Percentiles rank a stretch among this genome's conserved stretches.
Evolutionary conservation across 2,329 filamentous ascomycete species (phyloP).

Genomic region (Claviceps maximensis): DNA sequence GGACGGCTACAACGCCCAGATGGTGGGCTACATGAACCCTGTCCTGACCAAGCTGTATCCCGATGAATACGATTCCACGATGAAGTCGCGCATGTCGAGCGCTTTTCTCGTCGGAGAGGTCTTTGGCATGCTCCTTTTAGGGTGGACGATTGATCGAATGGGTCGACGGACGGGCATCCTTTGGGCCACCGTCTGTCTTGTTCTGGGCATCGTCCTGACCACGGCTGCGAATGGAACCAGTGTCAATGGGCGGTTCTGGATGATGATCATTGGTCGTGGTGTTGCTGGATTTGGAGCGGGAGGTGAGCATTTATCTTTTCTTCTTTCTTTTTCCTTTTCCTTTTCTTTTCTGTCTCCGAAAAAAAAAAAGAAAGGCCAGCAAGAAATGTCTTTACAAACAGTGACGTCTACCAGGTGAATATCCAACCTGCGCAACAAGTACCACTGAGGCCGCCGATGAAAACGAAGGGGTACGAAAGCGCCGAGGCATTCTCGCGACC

Average conservation of each 20-base stretch:
- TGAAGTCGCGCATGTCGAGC: slow-evolving; percentile 27
- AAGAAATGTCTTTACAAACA: not conserved
- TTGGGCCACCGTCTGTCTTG: slow-evolving; percentile 30
- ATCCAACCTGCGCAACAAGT: slow-evolving; percentile 16
- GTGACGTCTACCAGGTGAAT: slow-evolving; percentile 12
- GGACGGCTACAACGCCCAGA: slow-evolving; percentile 22
- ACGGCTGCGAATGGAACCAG: slow-evolving; percentile 29
- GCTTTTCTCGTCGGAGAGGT: slow-evolving; percentile 27
- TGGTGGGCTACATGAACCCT: slow-evolving; percentile 21
- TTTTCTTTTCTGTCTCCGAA: not conserved
- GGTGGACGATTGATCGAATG: slow-evolving; percentile 30
- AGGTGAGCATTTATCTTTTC: slow-evolving; percentile 12
- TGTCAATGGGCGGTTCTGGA: slow-evolving; percentile 34
- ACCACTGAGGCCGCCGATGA: slow-evolving; percentile 18
- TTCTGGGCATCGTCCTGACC: slow-evolving; percentile 30
- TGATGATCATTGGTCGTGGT: slow-evolving; percentile 34
- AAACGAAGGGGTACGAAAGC: slow-evolving; percentile 12
- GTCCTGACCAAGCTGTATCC: slow-evolving; percentile 19
- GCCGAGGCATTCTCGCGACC: slow-evolving; percentile 18
- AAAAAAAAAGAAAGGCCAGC: not conserved
- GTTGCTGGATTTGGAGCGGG: slow-evolving; percentile 31
- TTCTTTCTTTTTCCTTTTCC: too few relatives aligned
- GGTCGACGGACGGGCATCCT: slow-evolving; percentile 32
- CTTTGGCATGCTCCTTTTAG: slow-evolving; percentile 26
- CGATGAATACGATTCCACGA: slow-evolving; percentile 16